A percentile compares a stretch with the other conserved stretches of the same genome.
Evolutionary conservation across 2,329 filamentous ascomycete species (phyloP).

Genomic region (Leptosphaerulina australis): DNA sequence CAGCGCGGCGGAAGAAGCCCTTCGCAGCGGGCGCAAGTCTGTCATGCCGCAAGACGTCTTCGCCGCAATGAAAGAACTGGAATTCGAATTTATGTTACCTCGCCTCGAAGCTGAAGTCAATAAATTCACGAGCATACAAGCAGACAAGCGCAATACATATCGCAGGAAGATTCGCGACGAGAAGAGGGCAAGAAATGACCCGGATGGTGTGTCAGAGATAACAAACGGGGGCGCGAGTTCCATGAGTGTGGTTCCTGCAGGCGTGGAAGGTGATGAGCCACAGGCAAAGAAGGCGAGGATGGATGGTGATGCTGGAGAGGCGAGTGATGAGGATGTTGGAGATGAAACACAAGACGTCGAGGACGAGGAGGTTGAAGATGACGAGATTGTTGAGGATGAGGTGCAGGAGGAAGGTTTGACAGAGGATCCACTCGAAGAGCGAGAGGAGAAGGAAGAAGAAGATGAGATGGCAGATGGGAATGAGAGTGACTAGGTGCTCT

Average conservation of each 20-base stretch:
- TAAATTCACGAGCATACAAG: constrained; percentile 75
- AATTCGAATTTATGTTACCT: constrained; percentile 73
- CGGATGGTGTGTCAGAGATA: constrained; percentile 10
- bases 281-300: constrained; percentile 57
- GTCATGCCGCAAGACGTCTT: constrained; percentile 78
- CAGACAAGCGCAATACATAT: constrained; percentile 75
- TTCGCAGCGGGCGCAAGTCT: constrained; percentile 73
- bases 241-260: constrained; percentile 8
- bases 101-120: constrained; percentile 76
- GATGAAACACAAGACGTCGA: constrained; percentile 52
- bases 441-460: constrained; percentile 52
- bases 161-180: constrained; percentile 71
- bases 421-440: constrained; percentile 53
- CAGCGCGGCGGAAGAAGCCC: constrained; percentile 76
- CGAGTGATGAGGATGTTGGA: constrained; percentile 45
- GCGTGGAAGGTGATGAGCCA: constrained; percentile 50
- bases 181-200: constrained; percentile 53
- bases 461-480: constrained; percentile 63
- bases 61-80: constrained; percentile 75
- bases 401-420: constrained; percentile 58
- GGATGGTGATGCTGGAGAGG: constrained; percentile 49
- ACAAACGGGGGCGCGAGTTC: constrained; percentile 28
- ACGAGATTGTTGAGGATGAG: constrained; percentile 60
- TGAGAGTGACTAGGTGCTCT: constrained; percentile 45
- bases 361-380: constrained; percentile 59